phyloP scores from a whole-genome alignment of 2,329 filamentous ascomycete genomes.

The Ceratocystis eucalypticola region DNA sequence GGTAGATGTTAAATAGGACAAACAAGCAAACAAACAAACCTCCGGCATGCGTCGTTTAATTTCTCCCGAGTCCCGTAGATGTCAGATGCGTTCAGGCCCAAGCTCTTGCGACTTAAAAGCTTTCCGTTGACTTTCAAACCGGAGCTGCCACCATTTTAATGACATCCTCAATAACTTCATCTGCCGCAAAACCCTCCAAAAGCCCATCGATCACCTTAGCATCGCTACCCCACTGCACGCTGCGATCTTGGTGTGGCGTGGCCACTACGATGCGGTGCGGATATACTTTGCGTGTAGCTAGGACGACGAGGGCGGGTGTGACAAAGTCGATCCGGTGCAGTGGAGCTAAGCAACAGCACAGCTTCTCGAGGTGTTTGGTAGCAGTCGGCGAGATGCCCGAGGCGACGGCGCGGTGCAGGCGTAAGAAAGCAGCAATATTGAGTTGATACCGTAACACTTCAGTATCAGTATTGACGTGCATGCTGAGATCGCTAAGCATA shows the following conservation, averaged over 20 bases:
- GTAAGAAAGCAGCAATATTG: constrained; percentile 76
- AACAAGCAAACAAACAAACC: too few relatives aligned
- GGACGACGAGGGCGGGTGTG: constrained; percentile 66
- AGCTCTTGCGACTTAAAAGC: too few relatives aligned
- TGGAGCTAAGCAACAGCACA: constrained; percentile 61
- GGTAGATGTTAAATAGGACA: too few relatives aligned
- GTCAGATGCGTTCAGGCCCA: too few relatives aligned
- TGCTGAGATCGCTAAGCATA: constrained; percentile 44
- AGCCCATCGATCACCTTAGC: constrained; percentile 52
- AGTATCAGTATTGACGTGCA: constrained; percentile 50
- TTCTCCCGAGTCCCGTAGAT: too few relatives aligned
- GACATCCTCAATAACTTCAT: constrained; percentile 53
- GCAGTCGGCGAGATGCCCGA: constrained; percentile 65
- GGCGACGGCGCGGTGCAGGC: constrained; percentile 72
- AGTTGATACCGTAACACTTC: constrained; percentile 75
- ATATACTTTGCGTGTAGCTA: constrained; percentile 80
- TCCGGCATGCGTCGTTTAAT: too few relatives aligned
- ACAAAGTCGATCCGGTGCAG: constrained; percentile 70
- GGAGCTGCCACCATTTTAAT: constrained; percentile 44
- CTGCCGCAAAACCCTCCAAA: constrained; percentile 47
- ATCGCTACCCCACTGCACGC: constrained; percentile 86
- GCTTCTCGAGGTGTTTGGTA: constrained; percentile 59
- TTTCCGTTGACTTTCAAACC: neutral
- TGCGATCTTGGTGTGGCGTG: constrained; percentile 59
- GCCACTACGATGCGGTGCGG: constrained; percentile 67